phyloP scores from a whole-genome alignment of 805 yeast species.

The Candida maesae region DNA sequence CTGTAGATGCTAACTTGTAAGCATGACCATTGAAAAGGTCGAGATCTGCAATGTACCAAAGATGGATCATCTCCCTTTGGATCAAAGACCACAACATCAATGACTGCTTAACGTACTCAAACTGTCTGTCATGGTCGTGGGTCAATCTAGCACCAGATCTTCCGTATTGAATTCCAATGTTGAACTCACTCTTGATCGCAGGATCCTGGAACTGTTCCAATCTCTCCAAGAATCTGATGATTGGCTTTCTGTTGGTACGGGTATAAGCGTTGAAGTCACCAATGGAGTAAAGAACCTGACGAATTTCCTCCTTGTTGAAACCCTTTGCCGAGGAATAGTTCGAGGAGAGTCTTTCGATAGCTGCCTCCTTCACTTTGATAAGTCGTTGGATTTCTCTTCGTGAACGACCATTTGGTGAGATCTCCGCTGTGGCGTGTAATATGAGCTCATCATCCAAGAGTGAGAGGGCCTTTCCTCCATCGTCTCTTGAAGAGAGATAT shows the following conservation, averaged over 20 bases:
- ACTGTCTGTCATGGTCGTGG: conserved; percentile 71
- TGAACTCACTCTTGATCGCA: conserved; percentile 37
- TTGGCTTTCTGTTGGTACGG: conserved; percentile 65
- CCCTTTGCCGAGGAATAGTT: conserved; percentile 42
- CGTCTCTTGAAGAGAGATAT: conserved; percentile 40
- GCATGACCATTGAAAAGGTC: conserved; percentile 55
- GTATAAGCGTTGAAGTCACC: conserved; percentile 77
- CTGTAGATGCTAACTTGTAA: conserved; percentile 65
- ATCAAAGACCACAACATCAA: conserved; percentile 71
- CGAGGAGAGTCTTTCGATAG: conserved; percentile 56
- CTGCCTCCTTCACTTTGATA: conserved; percentile 63
- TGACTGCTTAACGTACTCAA: conserved; percentile 71
- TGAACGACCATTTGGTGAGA: conserved; percentile 54
- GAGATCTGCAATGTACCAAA: conserved; percentile 75
- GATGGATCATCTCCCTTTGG: conserved; percentile 70
- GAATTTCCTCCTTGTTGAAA: conserved; percentile 55
- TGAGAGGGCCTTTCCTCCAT: conserved; percentile 32
- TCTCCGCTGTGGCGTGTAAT: conserved; percentile 63
- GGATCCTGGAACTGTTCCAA: conserved; percentile 45
- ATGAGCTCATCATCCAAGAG: conserved; percentile 57
- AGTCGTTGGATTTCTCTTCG: conserved; percentile 52
- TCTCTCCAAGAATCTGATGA: conserved; percentile 54
- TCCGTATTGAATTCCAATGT: conserved; percentile 64
- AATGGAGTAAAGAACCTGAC: conserved; percentile 69
- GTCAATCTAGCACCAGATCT: conserved; percentile 66